These are phyloP conservation scores for Malbranchea zuffiana DNA, from an alignment of 2,329 filamentous ascomycete species.

Conservation along the genomic window DNA sequence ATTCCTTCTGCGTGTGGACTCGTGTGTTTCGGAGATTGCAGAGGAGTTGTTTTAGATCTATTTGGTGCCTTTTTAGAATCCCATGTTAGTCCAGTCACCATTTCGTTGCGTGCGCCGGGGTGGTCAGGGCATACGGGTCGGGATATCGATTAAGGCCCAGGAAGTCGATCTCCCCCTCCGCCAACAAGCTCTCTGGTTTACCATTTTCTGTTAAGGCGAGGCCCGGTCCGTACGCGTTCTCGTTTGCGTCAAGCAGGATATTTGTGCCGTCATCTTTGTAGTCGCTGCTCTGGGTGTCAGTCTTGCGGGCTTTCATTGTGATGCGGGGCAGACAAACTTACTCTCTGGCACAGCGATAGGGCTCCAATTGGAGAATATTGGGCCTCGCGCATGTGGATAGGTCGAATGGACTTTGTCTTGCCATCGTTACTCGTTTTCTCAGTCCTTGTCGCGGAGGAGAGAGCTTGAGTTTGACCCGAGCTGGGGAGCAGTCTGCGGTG, in stretches of 20 bases:
- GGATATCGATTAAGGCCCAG: slow-evolving; percentile 85
- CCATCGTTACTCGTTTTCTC: slow-evolving; percentile 22
- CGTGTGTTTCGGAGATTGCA: slow-evolving; percentile 78
- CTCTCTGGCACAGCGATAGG: slow-evolving; percentile 75
- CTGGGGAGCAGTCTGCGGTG: too few relatives aligned
- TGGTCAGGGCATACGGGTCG: slow-evolving; percentile 50
- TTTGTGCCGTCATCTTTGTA: slow-evolving; percentile 98
- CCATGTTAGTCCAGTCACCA: not conserved
- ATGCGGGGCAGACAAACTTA: slow-evolving; percentile 35
- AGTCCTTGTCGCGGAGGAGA: not conserved
- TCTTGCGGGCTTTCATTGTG: slow-evolving; percentile 9
- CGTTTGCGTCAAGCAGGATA: slow-evolving; percentile 91
- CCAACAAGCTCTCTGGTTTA: slow-evolving; percentile 36
- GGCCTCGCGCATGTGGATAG: slow-evolving; percentile 62
- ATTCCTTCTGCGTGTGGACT: slow-evolving; percentile 59
- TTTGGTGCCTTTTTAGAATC: slow-evolving; percentile 54
- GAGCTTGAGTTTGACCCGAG: not conserved
- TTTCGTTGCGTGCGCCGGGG: not conserved
- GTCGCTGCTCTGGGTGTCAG: slow-evolving; percentile 52
- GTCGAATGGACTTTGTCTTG: slow-evolving; percentile 50
- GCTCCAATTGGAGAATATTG: slow-evolving; percentile 65
- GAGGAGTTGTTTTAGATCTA: slow-evolving; percentile 71
- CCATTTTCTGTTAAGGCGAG: slow-evolving; percentile 45
- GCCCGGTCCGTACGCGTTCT: slow-evolving; percentile 88
- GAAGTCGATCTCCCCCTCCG: slow-evolving; percentile 55